Evolutionary conservation across 805 yeast species (phyloP).

Genomic region (Teunomyces kruisii): DNA sequence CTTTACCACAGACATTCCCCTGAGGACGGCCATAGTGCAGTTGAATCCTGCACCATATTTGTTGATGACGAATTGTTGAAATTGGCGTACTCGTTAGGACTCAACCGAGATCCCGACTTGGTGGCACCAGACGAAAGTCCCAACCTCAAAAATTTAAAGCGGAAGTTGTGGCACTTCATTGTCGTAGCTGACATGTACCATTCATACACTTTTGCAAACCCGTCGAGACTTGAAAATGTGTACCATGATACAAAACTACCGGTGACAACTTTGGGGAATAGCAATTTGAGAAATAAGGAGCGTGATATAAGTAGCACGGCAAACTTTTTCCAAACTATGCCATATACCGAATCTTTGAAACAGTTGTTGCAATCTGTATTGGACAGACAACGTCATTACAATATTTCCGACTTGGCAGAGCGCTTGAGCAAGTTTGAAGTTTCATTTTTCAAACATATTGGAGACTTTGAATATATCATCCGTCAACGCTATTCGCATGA

Average conservation of each 20-base stretch:
- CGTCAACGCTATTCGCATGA: background rate
- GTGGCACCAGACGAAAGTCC: constrained; percentile 11
- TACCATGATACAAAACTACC: constrained; percentile 16
- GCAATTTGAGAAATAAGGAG: constrained; percentile 10
- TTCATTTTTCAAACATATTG: background rate
- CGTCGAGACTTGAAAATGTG: constrained; percentile 8
- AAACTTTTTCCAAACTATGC: background rate
- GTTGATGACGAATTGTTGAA: constrained; percentile 10
- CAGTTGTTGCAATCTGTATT: background rate
- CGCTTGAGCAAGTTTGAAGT: constrained; percentile 7
- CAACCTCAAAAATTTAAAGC: constrained; percentile 5
- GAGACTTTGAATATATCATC: constrained; percentile 1
- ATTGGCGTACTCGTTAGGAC: constrained; percentile 18
- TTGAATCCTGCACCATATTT: constrained; percentile 2
- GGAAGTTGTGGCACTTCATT: constrained; percentile 10
- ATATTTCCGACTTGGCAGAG: constrained; percentile 5
- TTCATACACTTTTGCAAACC: constrained; percentile 6
- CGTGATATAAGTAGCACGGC: constrained; percentile 5
- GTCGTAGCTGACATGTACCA: constrained; percentile 9
- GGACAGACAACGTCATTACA: background rate
- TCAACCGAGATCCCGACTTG: constrained; percentile 19
- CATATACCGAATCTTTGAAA: background rate
- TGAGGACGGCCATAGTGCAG: constrained; percentile 4
- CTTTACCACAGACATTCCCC: constrained; percentile 18
- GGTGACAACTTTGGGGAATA: constrained; percentile 5